Evolutionary conservation across 257 asterid genomes (phyloP), one percentile per base, ranked within the genome.

Genomic region (Scutellaria barbata): DNA sequence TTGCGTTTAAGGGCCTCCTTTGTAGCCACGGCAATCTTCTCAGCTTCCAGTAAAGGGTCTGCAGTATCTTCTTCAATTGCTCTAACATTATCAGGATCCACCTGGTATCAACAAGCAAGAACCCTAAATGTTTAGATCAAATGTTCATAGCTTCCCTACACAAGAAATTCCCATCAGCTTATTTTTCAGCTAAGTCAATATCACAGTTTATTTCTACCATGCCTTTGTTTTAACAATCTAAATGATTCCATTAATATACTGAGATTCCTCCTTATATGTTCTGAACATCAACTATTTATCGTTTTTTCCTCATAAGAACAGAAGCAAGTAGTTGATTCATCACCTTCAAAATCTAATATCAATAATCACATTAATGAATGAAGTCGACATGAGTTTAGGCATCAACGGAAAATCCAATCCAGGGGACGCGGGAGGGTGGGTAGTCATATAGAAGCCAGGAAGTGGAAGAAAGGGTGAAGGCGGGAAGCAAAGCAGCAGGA

Each of bases 1-100:
- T 94, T 91, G 55, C 96, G 93, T 76, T 91, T 94, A 39, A 94
- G 95, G 51, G 99, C 99, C 76, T 92, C 96, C 80, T 87, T 94
- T 53, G 99, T 87, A 76, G 98, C 96, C 80, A 83, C 88, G 30
- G 98, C 99, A 64, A 89, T 72, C 81, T 74, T 94, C 82, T 91
- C 99, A 80, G 96, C 99, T 87, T 94, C 99, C 66, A 84, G 74
- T 76, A 94, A 73, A 71, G 98, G 82, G 79, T 94, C 80, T 10
- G 85, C 89, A 66, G 64, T 22, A 64, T 66, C 93, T 76, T 90
- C 96, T 83, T 79, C 72, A 74, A 82, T 73, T 53, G 87, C 79
- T 76, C 96, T 87, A 39, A 94, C 85, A 79, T 94, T 94, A 81
- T 85, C 96, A 30, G 92, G 95, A 83, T 94, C 99, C 61, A 94